Percentiles rank a stretch among this genome's conserved stretches.
phyloP scores from a whole-genome alignment of 2,329 filamentous ascomycete species.

The Sporothrix pseudoabietina region DNA sequence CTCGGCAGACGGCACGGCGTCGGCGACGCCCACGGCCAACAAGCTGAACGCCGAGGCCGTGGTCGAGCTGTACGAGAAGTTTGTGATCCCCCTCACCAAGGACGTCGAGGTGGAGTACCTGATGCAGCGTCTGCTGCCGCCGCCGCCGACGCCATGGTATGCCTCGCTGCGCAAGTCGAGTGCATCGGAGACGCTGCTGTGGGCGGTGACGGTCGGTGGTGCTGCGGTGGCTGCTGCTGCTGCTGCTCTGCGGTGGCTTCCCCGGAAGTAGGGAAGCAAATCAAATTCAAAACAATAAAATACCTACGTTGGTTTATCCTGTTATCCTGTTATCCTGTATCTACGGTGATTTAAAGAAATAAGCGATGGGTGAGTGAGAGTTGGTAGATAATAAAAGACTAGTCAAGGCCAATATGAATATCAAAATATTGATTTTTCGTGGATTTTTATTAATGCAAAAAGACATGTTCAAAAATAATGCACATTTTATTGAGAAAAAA shows the following conservation, averaged over 20 bases:
- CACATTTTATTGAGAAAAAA: background rate
- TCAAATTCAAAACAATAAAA: conserved; percentile 27
- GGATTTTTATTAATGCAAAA: background rate
- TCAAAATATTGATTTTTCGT: background rate
- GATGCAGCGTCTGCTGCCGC: conserved; percentile 73
- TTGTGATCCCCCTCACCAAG: conserved; percentile 97
- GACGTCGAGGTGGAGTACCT: conserved; percentile 97
- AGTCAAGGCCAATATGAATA: background rate
- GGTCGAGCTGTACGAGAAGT: conserved; percentile 85
- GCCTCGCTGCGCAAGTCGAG: conserved; percentile 11
- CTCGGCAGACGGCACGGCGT: conserved; percentile 55
- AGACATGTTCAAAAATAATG: background rate
- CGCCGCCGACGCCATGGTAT: conserved; percentile 30
- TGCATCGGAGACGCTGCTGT: conserved; percentile 21
- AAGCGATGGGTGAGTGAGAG: background rate
- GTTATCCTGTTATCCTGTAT: background rate
- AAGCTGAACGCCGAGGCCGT: conserved; percentile 95
- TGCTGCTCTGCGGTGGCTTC: conserved; percentile 30
- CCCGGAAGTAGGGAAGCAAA: conserved; percentile 25
- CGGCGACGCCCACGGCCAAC: conserved; percentile 52
- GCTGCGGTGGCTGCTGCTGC: conserved; percentile 6
- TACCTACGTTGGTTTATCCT: background rate
- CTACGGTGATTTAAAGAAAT: background rate
- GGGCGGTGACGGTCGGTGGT: conserved; percentile 17
- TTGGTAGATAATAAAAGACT: background rate